Base-by-base conservation (phyloP, 169 alveolate species). In the Eimeria praecox region DNA sequence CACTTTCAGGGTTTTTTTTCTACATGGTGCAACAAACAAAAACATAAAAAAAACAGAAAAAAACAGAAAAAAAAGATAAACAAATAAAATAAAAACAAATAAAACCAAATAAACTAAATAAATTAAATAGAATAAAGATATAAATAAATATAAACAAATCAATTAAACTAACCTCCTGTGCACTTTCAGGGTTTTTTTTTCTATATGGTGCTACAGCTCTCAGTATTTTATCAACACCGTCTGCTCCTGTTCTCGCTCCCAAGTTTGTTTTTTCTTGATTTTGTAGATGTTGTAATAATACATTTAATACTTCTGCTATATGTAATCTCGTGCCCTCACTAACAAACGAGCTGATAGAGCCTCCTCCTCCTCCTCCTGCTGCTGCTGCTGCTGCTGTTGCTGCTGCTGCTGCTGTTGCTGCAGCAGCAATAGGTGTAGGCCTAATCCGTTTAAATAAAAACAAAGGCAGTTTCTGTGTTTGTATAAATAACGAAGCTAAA, bases 1-100 rank as follows among this genome's bases (percentile, higher is more conserved):
- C 90, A 64, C 97, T 95, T 38, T 97, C 98, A 1, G 98, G 98
- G 80, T 98, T 69, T 93, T 94, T 87, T 97, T 97, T 64, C 98
- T 96, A 85, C 95, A 97, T 12, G 95, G 97, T 0, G 98, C 97
- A 42, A 97, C 93, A 44, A n/a, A n/a, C n/a, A n/a, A n/a, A n/a
- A n/a, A n/a, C n/a, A n/a, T n/a, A n/a, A n/a, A n/a, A n/a, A n/a
- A n/a, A n/a, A n/a, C n/a, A n/a, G n/a, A n/a, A n/a, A n/a, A n/a
- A n/a, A n/a, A n/a, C n/a, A n/a, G n/a, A n/a, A n/a, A n/a, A n/a
- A n/a, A n/a, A n/a, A n/a, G n/a, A n/a, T n/a, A n/a, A n/a, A n/a
- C n/a, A n/a, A n/a, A n/a, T n/a, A n/a, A n/a, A n/a, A n/a, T n/a
- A n/a, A n/a, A n/a, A n/a, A n/a, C n/a, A n/a, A n/a, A n/a, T n/a